Evolutionary conservation across 1,284 basidiomycete species (phyloP).

Genomic region (Phaffia rhodozyma): DNA sequence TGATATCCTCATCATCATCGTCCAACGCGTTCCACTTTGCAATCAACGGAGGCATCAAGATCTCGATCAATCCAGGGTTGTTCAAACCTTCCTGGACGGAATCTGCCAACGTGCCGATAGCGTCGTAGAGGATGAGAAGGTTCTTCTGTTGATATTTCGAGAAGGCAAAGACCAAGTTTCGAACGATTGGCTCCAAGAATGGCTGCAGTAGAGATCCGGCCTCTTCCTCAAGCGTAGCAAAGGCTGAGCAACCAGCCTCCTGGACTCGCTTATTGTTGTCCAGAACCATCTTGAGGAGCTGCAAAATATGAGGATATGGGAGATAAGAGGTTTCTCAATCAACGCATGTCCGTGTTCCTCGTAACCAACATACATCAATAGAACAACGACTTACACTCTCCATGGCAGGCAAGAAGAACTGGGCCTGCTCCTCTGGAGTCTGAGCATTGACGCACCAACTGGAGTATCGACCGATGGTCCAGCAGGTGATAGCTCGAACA

Average conservation of each 20-base stretch:
- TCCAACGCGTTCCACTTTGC: constrained; percentile 76
- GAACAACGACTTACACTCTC: constrained; percentile 64
- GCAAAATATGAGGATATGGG: constrained; percentile 9
- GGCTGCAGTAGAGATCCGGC: constrained; percentile 81
- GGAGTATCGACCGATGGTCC: constrained; percentile 97
- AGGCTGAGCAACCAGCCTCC: constrained; percentile 96
- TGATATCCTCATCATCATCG: constrained; percentile 85
- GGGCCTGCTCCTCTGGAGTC: constrained; percentile 67
- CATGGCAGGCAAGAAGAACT: constrained; percentile 91
- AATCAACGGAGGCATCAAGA: constrained; percentile 90
- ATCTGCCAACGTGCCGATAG: constrained; percentile 93
- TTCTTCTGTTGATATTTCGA: constrained; percentile 99
- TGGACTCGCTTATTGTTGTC: constrained; percentile 99
- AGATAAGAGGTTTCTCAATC: not conserved
- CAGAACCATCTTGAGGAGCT: constrained; percentile 94
- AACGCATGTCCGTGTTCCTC: not conserved
- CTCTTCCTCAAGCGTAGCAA: constrained; percentile 97
- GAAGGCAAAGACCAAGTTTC: constrained; percentile 90
- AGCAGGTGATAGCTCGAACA: constrained; percentile 96
- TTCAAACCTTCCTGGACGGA: constrained; percentile 82
- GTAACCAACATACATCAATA: not conserved
- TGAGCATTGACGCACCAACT: constrained; percentile 69
- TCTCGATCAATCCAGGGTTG: constrained; percentile 76
- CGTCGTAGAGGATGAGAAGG: constrained; percentile 94
- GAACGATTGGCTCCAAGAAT: constrained; percentile 86